Percentiles rank a stretch among this genome's conserved stretches.
Conservation (phyloP, 2,329 filamentous ascomycete genomes). For the Trichoderma sp. region DNA sequence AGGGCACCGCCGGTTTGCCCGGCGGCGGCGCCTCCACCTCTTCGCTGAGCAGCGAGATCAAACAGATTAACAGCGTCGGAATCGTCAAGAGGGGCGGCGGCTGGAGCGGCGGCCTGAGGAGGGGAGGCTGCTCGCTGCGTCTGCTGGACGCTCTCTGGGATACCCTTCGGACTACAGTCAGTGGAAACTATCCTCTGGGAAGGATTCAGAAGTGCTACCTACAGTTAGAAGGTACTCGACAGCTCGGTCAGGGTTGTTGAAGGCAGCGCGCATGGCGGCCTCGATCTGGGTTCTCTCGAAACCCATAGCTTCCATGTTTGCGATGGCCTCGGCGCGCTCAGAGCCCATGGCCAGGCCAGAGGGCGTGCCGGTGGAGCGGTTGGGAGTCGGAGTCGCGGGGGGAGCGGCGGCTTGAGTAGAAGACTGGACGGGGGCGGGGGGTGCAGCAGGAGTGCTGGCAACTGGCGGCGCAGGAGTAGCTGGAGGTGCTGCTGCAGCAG, state of each 20-base stretch:
- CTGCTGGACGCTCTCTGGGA: conserved; percentile 78
- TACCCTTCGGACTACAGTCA: conserved; percentile 59
- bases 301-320: conserved; percentile 96
- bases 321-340: conserved; percentile 76
- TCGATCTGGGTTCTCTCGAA: conserved; percentile 88
- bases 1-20: conserved; percentile 42
- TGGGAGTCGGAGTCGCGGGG: conserved; percentile 55
- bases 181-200: neutral
- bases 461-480: conserved; percentile 55
- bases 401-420: conserved; percentile 50
- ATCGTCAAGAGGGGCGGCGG: conserved; percentile 48
- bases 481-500: conserved; percentile 55
- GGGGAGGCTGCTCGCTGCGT: conserved; percentile 42
- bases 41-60: conserved; percentile 81
- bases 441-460: conserved; percentile 60
- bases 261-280: conserved; percentile 91
- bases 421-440: conserved; percentile 40
- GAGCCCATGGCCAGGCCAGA: conserved; percentile 81
- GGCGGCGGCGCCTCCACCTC: conserved; percentile 41
- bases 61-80: conserved; percentile 82
- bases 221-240: conserved; percentile 93
- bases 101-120: conserved; percentile 36
- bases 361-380: conserved; percentile 38
- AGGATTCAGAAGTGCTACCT: conserved; percentile 36
- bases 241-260: conserved; percentile 93